Base-by-base conservation (phyloP, 306 rosid genomes). In the Carpinus fangiana region DNA sequence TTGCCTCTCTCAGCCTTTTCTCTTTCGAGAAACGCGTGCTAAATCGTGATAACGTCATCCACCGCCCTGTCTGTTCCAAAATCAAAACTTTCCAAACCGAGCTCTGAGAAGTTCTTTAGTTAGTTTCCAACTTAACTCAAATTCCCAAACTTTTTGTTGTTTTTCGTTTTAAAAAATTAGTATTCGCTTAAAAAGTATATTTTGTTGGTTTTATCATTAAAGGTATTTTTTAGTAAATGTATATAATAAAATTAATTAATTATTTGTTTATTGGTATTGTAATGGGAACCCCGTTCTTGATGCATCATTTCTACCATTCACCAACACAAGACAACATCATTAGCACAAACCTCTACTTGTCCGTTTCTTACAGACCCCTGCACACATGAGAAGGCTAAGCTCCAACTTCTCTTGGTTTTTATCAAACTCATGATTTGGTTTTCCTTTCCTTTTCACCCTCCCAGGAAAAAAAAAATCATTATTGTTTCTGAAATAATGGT, bases 321-420 rank as follows among this genome's bases (percentile, higher is more conserved):
- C 89, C 81, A 84, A 82, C 92, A 88, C 98, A 88, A 88, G 98
- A 90, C 98, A 91, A 36, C 95, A 93, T 93, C 85, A 93, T 93
- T 91, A 86, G 82, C 83, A 78, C 90, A 78, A 79, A 68, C 90
- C 88, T 90, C 89, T 83, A 73, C 72, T 78, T 89, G 88, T 90
- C 93, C 93, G 90, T 94, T 90, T 86, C 87, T 77, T 74, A 84
- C 83, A 82, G 79, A 66, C 59, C 46, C 69, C 55, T 51, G 74
- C 64, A 70, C 53, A 78, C 76, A 78, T 78, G 7, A 79, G 23
- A 69, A 52, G 74, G 28, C 75, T 78, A 76, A 78, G 12, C 80
- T 78, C 82, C 80, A 20, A 50, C 78, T 38, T 76, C 73, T 84
- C 90, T 85, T 82, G 81, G 85, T 83, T 86, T 83, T 84, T 77